Percentiles rank a stretch among this genome's conserved stretches.
phyloP scores from a whole-genome alignment of 495 filamentous ascomycete species.

The Bombardia bombarda region DNA sequence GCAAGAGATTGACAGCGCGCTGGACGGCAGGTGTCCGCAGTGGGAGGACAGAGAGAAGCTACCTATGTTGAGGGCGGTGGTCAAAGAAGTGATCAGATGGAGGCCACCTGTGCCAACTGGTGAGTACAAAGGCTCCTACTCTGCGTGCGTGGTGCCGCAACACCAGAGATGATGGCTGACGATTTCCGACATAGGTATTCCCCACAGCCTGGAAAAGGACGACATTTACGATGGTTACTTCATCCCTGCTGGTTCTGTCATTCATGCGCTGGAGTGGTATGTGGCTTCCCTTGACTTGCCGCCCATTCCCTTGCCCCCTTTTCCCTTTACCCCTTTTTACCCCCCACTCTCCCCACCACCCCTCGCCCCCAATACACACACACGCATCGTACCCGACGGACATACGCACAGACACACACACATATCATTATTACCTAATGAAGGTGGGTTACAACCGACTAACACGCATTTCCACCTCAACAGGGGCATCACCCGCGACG shows the following conservation, averaged over 20 bases:
- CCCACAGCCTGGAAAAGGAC: conserved; percentile 45
- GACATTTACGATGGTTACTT: conserved; percentile 49
- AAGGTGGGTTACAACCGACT: not conserved
- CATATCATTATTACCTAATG: too few relatives aligned
- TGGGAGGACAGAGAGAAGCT: conserved; percentile 39
- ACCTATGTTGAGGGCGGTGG: conserved; percentile 44
- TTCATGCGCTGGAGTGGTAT: conserved; percentile 50
- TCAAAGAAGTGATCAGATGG: conserved; percentile 58
- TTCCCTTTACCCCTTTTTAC: not conserved
- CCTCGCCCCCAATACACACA: too few relatives aligned
- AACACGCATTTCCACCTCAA: conserved; percentile 11
- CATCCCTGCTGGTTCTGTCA: conserved; percentile 47
- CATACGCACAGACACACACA: too few relatives aligned
- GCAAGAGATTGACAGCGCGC: conserved; percentile 44
- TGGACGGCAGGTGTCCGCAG: conserved; percentile 38
- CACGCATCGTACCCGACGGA: too few relatives aligned
- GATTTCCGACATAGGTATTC: conserved; percentile 28
- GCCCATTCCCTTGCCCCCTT: not conserved
- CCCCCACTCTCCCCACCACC: not conserved
- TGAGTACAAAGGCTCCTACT: conserved; percentile 13
- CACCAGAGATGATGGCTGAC: not conserved
- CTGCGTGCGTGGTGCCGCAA: not conserved
- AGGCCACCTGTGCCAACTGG: conserved; percentile 46
- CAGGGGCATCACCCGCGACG: conserved; percentile 56
- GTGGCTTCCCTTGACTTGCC: too few relatives aligned